Percentiles rank a stretch among this genome's conserved stretches.
Evolutionary conservation across 2,329 filamentous ascomycete genomes (phyloP).

Genomic region (Aspergillus tamarii): DNA sequence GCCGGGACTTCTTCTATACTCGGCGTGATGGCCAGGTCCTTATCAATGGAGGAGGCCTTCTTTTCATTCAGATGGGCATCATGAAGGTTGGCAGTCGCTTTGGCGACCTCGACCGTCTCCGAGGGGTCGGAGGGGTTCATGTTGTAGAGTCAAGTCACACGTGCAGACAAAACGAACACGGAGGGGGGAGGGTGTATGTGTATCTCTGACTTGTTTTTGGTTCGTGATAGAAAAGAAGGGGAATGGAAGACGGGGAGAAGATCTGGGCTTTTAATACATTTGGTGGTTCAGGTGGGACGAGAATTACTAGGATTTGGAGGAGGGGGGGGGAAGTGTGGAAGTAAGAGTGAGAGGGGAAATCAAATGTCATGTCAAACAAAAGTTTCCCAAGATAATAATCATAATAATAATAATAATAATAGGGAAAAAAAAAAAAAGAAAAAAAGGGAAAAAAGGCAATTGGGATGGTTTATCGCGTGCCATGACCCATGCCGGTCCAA

Average conservation of each 20-base stretch:
- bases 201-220: not conserved
- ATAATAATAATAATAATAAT: not conserved
- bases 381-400: not conserved
- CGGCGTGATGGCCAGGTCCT: slow-evolving; percentile 7
- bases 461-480: slow-evolving; percentile 12
- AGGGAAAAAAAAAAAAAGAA: no score
- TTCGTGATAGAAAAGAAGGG: not conserved
- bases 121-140: slow-evolving; percentile 33
- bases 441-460: slow-evolving; percentile 3
- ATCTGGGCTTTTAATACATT: not conserved
- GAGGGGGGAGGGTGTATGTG: not conserved
- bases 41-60: slow-evolving; percentile 8
- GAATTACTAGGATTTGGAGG: not conserved
- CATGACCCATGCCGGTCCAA: slow-evolving; percentile 3
- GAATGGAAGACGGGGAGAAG: not conserved
- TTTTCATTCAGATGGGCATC: slow-evolving; percentile 23
- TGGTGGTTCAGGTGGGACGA: not conserved
- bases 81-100: slow-evolving; percentile 24
- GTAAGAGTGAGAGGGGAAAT: not conserved
- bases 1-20: slow-evolving; percentile 17
- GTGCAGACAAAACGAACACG: not conserved
- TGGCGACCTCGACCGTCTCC: slow-evolving; percentile 30
- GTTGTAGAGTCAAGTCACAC: not conserved
- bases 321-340: not conserved
- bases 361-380: not conserved